Evolutionary conservation across 768 basidiomycete genomes (phyloP).

Genomic region (Candolleomyces efflorescens): DNA sequence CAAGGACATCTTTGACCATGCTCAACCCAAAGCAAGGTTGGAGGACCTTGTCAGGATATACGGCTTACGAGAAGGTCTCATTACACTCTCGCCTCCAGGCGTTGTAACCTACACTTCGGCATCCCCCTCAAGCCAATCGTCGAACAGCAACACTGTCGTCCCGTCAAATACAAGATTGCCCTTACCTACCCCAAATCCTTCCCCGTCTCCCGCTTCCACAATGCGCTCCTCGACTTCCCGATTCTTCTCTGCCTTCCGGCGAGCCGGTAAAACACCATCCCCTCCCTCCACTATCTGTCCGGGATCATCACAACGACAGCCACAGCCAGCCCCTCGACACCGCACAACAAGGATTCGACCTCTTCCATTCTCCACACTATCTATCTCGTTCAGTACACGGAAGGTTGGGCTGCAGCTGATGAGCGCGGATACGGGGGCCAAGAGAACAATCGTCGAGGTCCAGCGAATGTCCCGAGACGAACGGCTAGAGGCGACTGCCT

Average conservation of each 20-base stretch:
- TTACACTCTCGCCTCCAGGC: conserved; percentile 21
- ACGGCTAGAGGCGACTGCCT: conserved; percentile 52
- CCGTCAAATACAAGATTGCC: conserved; percentile 1
- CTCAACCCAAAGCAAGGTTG: conserved; percentile 68
- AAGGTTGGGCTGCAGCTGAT: conserved; percentile 34
- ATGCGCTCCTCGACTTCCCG: background rate
- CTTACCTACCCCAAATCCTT: background rate
- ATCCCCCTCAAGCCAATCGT: background rate
- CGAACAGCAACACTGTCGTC: conserved; percentile 3
- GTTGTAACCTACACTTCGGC: conserved; percentile 2
- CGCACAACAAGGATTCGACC: conserved; percentile 17
- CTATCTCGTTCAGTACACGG: conserved; percentile 39
- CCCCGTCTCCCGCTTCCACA: background rate
- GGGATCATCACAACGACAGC: conserved; percentile 1
- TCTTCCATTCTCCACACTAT: conserved; percentile 33
- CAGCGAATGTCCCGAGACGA: conserved; percentile 43
- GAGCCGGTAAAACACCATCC: conserved; percentile 2
- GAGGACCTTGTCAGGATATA: conserved; percentile 65
- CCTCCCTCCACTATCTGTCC: background rate
- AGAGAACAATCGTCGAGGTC: conserved; percentile 54
- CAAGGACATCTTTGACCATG: conserved; percentile 74
- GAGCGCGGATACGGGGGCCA: conserved; percentile 26
- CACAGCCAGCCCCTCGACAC: conserved; percentile 10
- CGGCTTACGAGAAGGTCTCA: conserved; percentile 36
- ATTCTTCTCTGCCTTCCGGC: conserved; percentile 14